Conservation (phyloP, 192 early-diverging fungal genomes). For the Mortierella hygrophila region DNA sequence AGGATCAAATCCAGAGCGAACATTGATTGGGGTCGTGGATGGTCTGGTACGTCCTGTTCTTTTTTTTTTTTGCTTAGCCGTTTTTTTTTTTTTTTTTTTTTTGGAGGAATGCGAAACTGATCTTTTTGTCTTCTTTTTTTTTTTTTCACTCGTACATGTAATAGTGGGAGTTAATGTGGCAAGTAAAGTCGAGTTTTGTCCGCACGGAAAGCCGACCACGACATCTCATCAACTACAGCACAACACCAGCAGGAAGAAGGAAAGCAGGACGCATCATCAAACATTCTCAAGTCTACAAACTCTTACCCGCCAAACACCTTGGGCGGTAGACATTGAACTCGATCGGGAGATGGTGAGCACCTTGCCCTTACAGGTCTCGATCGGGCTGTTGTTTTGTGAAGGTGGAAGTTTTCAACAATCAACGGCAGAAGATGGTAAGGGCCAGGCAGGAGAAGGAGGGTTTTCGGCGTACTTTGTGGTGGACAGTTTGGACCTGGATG, state of each 20-base stretch:
- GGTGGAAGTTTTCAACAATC: not conserved
- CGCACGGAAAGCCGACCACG: not conserved
- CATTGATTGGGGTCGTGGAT: conserved; percentile 31
- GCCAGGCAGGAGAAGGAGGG: not conserved
- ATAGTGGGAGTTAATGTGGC: not conserved
- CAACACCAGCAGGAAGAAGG: not conserved
- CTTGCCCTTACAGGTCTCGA: conserved; percentile 10
- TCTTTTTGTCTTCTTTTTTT: not conserved
- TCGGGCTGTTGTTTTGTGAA: conserved; percentile 20
- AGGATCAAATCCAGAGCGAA: conserved; percentile 12
- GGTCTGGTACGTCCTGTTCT: conserved; percentile 22
- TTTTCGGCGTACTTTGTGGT: conserved; percentile 18
- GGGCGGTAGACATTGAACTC: conserved; percentile 23
- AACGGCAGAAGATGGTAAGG: not conserved
- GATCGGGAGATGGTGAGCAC: not conserved
- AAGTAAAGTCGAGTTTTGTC: not conserved
- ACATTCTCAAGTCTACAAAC: conserved; percentile 6
- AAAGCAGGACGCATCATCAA: not conserved
- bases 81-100: not conserved
- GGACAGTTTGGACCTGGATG: conserved; percentile 30
- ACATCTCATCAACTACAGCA: not conserved
- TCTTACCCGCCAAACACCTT: conserved; percentile 16
- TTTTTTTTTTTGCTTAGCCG: not conserved
- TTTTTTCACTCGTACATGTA: not conserved
- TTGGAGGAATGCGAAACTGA: not conserved